Base-by-base conservation (phyloP, 2,329 filamentous ascomycete species). In the Ophiosphaerella korrae region DNA sequence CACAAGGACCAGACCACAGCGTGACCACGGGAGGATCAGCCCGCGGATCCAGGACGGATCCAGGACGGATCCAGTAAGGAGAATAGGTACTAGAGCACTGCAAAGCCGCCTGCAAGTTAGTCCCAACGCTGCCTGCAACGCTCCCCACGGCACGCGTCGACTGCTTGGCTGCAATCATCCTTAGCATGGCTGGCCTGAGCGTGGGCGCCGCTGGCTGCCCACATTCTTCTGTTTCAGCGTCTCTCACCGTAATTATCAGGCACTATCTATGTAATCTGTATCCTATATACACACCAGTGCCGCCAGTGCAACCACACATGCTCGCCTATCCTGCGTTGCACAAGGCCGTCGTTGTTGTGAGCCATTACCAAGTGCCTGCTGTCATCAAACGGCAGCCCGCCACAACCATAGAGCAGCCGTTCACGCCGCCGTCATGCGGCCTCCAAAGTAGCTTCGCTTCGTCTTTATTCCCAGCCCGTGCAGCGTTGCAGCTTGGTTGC, bases 371-470 rank as follows among this genome's bases (percentile, higher is more conserved):
- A 18, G 18, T 18, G 18, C 18, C 26, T 29, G 7, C 26, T 29
- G 9, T 11, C 26, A 29, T 11, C 26, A 29, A 29, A 29, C 26
- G 26, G 18, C 18, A 18, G 18, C 18, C 18, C 18, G 26, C 26
- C 26, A 7, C 26, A 29, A 7, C 26, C 26, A 29, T 7, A 29
- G 7, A 36, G 33, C 33, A 33, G 35, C 29, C 52, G 13, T 60
- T 52, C 50, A 55, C 52, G 39, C 54, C 57, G 57, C 46, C 45
- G 31, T 60, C 54, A 57, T 45, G 37, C 53, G 48, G 52, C 42
- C 34, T 29, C n/a, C 31, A 45, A 42, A 29, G 18, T 18, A 18
- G 18, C 18, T 18, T 11, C 26, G 18, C 18, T 18, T 11, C 26
- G 26, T 29, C 26, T 29, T 21, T 21, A 21, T 21, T 11, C 26